Evolutionary conservation across 257 asterid genomes (phyloP), one percentile per base, ranked within the genome.

Genomic region (Sherardia arvensis): DNA sequence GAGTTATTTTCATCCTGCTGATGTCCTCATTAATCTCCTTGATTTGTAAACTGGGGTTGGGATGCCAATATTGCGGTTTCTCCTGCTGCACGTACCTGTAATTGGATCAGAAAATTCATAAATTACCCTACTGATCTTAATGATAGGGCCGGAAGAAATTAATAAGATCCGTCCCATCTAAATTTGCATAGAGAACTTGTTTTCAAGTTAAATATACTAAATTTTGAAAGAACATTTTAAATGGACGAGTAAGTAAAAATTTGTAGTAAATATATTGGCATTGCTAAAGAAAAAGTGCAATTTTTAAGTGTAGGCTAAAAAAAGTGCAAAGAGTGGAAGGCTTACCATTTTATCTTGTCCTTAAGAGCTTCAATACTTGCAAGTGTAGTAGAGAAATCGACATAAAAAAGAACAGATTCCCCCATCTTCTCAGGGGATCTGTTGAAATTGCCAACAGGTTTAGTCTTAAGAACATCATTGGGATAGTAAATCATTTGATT

Each of bases 391-490:
- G 75, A 71, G 43, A 84, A 76, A 79, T 84, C 92, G 12, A 88
- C 74, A 40, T 85, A 78, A 67, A 88, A 88, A 66, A 78, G 84
- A 18, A 88, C 84, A 29, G 84, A 25, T 54, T 88, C 96, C 0
- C 92, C 88, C 96, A 86, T 72, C 51, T 49, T 83, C 65, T 84
- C 88, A 1, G 92, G 92, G 71, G 92, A 84, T 28, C 95, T 64
- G 40, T 84, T 81, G 55, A 49, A 73, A 59, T 73, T 73, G 22
- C 71, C 26, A 56, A 74, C 65, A 15, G 71, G 30, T 43, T 49
- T 49, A 11, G 62, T 59, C 4, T 62, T 43, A 65, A 74, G 66
- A 53, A 65, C 60, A 14, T 69, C 34, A 59, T 74, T 74, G 3
- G 78, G 78, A 38, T 74, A 74, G 65, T 74, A 74, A 40, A 74